These are phyloP conservation scores for Oryza meyeriana DNA, from an alignment of 176 grass and related monocot species.

Conservation along the genomic window DNA sequence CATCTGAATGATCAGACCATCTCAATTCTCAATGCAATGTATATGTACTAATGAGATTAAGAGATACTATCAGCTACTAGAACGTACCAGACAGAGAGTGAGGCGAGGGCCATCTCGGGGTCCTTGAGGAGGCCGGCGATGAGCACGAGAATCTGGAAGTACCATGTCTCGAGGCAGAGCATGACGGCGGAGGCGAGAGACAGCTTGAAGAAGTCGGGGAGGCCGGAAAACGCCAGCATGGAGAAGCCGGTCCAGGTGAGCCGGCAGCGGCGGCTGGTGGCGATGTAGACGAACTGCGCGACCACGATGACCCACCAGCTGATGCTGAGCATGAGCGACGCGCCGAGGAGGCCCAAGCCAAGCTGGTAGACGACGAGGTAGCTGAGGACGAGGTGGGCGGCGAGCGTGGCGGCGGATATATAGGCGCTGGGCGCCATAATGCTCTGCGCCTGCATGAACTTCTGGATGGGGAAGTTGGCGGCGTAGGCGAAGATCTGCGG, in stretches of 20 bases:
- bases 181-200: conserved; percentile 63
- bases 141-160: conserved; percentile 53
- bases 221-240: conserved; percentile 46
- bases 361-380: conserved; percentile 45
- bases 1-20: background rate
- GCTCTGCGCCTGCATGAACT: conserved; percentile 88
- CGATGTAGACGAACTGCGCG: conserved; percentile 64
- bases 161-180: conserved; percentile 76
- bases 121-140: conserved; percentile 47
- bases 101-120: conserved; percentile 51
- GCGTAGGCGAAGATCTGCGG: conserved; percentile 93
- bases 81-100: conserved; percentile 62
- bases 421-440: conserved; percentile 86
- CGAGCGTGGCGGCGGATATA: conserved; percentile 45
- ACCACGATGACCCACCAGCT: conserved; percentile 67
- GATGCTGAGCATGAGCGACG: conserved; percentile 54
- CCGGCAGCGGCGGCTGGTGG: conserved; percentile 36
- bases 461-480: conserved; percentile 83
- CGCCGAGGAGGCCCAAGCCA: conserved; percentile 52
- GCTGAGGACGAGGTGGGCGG: conserved; percentile 39
- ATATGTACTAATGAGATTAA: too few species aligned
- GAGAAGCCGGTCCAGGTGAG: conserved; percentile 59
- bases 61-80: background rate
- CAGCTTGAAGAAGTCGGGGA: conserved; percentile 45
- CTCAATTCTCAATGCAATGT: background rate